Base-by-base conservation (phyloP, 1,139 yeast genomes). In the Scheffersomyces parashehatae region DNA sequence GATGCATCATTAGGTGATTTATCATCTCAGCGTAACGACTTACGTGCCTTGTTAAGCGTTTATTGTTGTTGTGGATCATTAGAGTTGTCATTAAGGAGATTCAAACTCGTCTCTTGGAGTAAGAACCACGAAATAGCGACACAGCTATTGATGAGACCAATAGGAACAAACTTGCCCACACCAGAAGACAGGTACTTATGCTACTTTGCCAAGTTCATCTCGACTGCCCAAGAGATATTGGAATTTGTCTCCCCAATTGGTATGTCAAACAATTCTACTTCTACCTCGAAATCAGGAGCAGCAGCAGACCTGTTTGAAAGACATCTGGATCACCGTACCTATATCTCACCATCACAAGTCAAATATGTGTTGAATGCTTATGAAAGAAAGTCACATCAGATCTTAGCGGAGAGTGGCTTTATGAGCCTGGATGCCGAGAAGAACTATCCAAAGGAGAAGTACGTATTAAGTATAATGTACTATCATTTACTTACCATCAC, bases 21-120 rank as follows among this genome's bases (percentile, higher is more conserved):
- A 30, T 60, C 73, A 2, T 63, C 61, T 37, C 73, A 70, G 44
- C 57, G 78, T 30, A 69, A 70, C 46, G 64, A 67, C 42, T 50
- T 77, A 13, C 53, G 82, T 35, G 62, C 76, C 0, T 69, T 72
- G 46, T 55, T 77, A 49, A 71, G 75, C 44, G 77, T 76, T 9
- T 78, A 76, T 55, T 64, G 76, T 34, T 71, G 77, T 46, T 75
- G 81, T 55, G 80, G 79, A 3, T 70, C 79, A 3, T 58, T 78
- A 20, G 81, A 78, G 8, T 58, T 78, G 35, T 72, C 81, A 2
- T 60, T 78, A 39, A 77, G 81, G 4, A 62, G 80, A 42, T 78
- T 77, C 53, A 75, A 70, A 50, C 63, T 75, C 31, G 79, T 77
- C 3, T 51, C 61, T 15, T 78, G 82, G 82, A 63, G 74, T 5